Base-by-base conservation (phyloP, 306 rosid species). In the Cucurbita moschata region DNA sequence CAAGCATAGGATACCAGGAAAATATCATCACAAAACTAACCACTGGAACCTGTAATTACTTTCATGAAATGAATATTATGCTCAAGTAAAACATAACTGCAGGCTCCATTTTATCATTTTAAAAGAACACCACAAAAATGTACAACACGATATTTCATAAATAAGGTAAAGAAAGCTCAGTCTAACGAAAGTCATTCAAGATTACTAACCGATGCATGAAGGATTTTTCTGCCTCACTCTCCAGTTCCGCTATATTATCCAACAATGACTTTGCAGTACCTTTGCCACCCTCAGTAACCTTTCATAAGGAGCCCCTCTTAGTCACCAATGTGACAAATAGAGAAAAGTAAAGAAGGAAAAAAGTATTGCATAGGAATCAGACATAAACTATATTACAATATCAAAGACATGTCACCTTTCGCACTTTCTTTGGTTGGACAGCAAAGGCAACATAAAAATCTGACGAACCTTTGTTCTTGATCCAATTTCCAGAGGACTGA, bases 181-280 rank as follows among this genome's bases (percentile, higher is more conserved):
- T 53, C 55, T 19, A 52, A 61, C 23, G 35, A 54, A 56, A 82
- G 19, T 43, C 75, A 67, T 30, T 42, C 62, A 21, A 83, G 77
- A 76, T 68, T 44, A 77, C 94, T 73, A 67, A 91, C 99, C 99
- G 81, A 77, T 94, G 99, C 99, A 94, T 94, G 76, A 94, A 91
- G 81, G 99, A 94, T 80, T 88, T 94, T 67, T 94, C 91, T 38
- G 99, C 99, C 80, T 91, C 97, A 52, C 88, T 78, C 84, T 94
- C 99, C 92, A 58, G 12, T 23, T 77, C 77, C 44, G 95, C 99
- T 83, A 91, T 94, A 76, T 74, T 84, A 80, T 89, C 85, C 83
- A 94, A 77, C 83, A 94, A 85, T 72, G 79, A 68, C 90, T 86
- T 89, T 23, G 95, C 95, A 71, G 97, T 91, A 76, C 92, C 95